phyloP scores from a whole-genome alignment of 2,329 filamentous ascomycete species.

The Curvularia sp. region DNA sequence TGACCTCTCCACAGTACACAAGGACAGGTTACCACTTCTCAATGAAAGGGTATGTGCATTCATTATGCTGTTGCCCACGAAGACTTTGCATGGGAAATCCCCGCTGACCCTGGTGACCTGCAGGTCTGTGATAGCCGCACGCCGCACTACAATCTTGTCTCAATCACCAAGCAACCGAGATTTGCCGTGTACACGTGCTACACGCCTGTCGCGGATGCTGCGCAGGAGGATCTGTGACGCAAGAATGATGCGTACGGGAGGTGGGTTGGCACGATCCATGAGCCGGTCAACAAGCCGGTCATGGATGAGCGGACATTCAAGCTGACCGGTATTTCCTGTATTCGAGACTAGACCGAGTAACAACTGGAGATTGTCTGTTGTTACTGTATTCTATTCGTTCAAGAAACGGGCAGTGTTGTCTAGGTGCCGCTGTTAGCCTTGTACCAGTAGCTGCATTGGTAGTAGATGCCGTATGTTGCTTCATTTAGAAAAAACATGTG shows the following conservation, averaged over 20 bases:
- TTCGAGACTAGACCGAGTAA: background rate
- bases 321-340: constrained; percentile 60
- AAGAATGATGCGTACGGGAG: constrained; percentile 39
- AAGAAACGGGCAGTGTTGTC: background rate
- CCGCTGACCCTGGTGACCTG: constrained; percentile 55
- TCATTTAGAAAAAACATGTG: no score
- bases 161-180: constrained; percentile 37
- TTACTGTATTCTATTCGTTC: background rate
- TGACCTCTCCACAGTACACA: constrained; percentile 29
- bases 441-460: background rate
- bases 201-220: constrained; percentile 47
- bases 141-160: constrained; percentile 44
- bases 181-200: constrained; percentile 49
- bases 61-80: constrained; percentile 52
- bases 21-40: constrained; percentile 30
- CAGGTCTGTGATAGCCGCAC: constrained; percentile 56
- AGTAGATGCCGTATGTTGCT: background rate
- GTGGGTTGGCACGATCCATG: constrained; percentile 41
- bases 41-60: constrained; percentile 34
- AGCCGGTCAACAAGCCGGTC: constrained; percentile 52
- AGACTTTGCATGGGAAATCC: constrained; percentile 53
- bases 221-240: constrained; percentile 43
- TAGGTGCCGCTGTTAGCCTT: background rate
- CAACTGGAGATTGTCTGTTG: background rate
- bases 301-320: constrained; percentile 55